phyloP scores from a whole-genome alignment of 208 protist genomes.

The Acanthamoeba rhysodes region DNA sequence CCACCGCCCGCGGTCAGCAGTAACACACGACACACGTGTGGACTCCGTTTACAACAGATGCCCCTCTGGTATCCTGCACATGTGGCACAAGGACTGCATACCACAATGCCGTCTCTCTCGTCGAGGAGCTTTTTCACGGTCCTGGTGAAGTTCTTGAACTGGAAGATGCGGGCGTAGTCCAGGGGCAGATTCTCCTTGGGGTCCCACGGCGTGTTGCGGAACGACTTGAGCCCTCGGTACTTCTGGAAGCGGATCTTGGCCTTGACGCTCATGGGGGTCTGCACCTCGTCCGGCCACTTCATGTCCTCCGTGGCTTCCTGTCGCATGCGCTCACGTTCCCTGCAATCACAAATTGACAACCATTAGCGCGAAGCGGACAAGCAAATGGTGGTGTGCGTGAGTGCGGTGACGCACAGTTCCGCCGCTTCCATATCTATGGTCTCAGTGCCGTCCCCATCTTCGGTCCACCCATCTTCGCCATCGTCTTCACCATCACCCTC shows the following conservation, averaged over 20 bases:
- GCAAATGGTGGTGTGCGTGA: background rate
- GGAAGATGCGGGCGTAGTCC: constrained; percentile 92
- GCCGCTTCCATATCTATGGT: constrained; percentile 69
- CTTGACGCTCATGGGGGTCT: constrained; percentile 86
- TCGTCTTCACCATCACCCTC: constrained; percentile 82
- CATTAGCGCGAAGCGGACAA: too few relatives aligned
- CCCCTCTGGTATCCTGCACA: too few relatives aligned
- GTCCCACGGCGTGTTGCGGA: constrained; percentile 91
- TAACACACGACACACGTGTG: background rate
- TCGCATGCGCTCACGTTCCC: constrained; percentile 72
- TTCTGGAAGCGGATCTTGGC: constrained; percentile 89
- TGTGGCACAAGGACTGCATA: background rate
- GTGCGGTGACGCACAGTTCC: constrained; percentile 53
- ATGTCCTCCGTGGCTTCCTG: constrained; percentile 86
- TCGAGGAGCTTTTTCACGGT: constrained; percentile 83
- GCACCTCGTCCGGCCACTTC: constrained; percentile 93
- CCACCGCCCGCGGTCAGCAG: background rate
- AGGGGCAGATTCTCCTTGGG: constrained; percentile 91
- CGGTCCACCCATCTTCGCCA: constrained; percentile 62
- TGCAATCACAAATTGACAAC: constrained; percentile 49
- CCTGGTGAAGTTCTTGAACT: constrained; percentile 89
- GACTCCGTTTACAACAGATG: too few relatives aligned
- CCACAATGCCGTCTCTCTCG: constrained; percentile 62
- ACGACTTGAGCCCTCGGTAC: constrained; percentile 90
- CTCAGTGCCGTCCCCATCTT: constrained; percentile 46